Evolutionary conservation across 495 filamentous ascomycete genomes (phyloP).

Genomic region (Zalerion maritima): DNA sequence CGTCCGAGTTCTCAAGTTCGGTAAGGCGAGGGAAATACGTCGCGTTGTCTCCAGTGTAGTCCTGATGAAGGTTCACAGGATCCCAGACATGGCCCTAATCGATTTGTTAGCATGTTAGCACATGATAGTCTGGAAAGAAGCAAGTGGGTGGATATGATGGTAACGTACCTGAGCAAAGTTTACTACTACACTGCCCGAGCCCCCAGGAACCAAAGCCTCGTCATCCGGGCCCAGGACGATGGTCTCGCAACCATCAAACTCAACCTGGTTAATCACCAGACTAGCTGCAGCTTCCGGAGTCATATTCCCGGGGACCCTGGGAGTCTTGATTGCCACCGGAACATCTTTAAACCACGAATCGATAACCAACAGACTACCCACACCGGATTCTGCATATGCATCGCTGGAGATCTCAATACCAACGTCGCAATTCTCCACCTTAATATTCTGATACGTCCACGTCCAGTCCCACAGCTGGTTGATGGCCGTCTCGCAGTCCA

Average conservation of each 20-base stretch:
- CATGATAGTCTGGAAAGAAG: too few species aligned
- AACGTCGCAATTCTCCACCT: slow-evolving; percentile 46
- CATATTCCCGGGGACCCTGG: slow-evolving; percentile 15
- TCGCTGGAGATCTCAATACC: slow-evolving; percentile 48
- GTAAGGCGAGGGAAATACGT: too few species aligned
- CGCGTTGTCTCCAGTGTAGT: too few species aligned
- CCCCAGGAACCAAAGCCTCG: slow-evolving; percentile 30
- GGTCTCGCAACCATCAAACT: slow-evolving; percentile 22
- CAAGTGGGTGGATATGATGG: too few species aligned
- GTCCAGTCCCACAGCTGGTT: slow-evolving; percentile 36
- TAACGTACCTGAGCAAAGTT: too few species aligned
- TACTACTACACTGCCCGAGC: slow-evolving; percentile 19
- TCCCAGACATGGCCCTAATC: too few species aligned
- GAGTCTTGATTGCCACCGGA: slow-evolving; percentile 23
- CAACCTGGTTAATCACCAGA: slow-evolving; percentile 6
- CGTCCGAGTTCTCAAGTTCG: slow-evolving; percentile 18
- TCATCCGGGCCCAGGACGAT: too few species aligned
- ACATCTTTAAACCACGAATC: slow-evolving; percentile 38
- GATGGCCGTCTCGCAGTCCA: slow-evolving; percentile 39
- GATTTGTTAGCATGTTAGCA: too few species aligned
- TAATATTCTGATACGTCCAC: slow-evolving; percentile 55
- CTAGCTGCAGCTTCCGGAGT: slow-evolving; percentile 30
- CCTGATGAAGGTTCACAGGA: too few species aligned
- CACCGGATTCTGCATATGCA: slow-evolving; percentile 2
- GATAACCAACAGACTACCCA: slow-evolving; percentile 14